Percentiles rank a stretch among this genome's conserved stretches.
Conservation (phyloP, 176 grass and related monocot genomes). For the Carex parvula region DNA sequence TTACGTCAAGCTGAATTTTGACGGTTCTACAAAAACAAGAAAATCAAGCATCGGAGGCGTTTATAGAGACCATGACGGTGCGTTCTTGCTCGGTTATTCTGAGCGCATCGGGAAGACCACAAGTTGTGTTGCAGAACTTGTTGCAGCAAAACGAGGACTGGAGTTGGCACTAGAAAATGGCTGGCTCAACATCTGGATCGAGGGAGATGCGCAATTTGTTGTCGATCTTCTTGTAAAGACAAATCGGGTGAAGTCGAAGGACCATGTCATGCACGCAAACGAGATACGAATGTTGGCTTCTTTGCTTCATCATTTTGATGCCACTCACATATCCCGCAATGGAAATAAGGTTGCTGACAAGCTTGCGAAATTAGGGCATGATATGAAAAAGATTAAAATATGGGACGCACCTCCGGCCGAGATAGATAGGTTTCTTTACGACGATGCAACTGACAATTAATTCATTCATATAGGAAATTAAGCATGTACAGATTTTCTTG, state of each 20-base stretch:
- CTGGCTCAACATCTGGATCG: slow-evolving; percentile 42
- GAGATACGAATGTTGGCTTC: slow-evolving; percentile 39
- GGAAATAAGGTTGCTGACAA: slow-evolving; percentile 64
- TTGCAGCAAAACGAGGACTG: slow-evolving; percentile 44
- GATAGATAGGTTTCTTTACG: slow-evolving; percentile 28
- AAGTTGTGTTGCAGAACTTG: slow-evolving; percentile 57
- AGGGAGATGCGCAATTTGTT: slow-evolving; percentile 49
- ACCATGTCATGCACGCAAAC: slow-evolving; percentile 30
- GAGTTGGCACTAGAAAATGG: slow-evolving; percentile 53
- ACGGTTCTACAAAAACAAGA: slow-evolving; percentile 51
- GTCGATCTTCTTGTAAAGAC: slow-evolving; percentile 29
- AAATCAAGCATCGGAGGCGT: slow-evolving; percentile 82
- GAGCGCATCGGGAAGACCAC: slow-evolving; percentile 51
- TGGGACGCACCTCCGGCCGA: slow-evolving; percentile 52
- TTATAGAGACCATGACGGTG: slow-evolving; percentile 64
- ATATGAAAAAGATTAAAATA: slow-evolving; percentile 8
- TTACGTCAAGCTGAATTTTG: slow-evolving; percentile 71
- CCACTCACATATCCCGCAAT: slow-evolving; percentile 41
- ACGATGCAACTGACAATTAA: slow-evolving; percentile 24
- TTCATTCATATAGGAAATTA: background rate
- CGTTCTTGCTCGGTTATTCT: slow-evolving; percentile 65
- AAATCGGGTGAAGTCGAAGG: background rate
- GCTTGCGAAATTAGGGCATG: slow-evolving; percentile 48
- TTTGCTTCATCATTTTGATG: slow-evolving; percentile 29
- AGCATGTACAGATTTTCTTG: background rate